Percentiles rank a stretch among this genome's conserved stretches.
phyloP scores from a whole-genome alignment of 78 protist genomes.

The Isochrysis galbana region DNA sequence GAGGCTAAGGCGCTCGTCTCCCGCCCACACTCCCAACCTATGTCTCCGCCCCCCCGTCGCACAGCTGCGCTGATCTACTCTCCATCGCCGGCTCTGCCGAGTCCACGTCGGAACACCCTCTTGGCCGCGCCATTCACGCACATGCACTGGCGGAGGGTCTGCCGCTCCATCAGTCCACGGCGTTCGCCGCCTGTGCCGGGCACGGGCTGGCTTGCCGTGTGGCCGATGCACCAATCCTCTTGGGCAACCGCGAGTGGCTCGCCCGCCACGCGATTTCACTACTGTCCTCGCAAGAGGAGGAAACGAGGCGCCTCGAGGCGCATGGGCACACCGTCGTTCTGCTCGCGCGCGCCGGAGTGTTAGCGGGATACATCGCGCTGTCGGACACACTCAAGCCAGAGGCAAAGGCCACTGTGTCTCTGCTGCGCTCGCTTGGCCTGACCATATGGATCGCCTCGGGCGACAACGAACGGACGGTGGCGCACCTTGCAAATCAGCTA shows the following conservation, averaged over 20 bases:
- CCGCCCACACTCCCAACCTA: too few relatives aligned
- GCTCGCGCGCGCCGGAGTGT: constrained; percentile 41
- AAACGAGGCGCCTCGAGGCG: not conserved
- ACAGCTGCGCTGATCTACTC: not conserved
- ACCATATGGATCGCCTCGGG: constrained; percentile 79
- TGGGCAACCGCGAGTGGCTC: constrained; percentile 45
- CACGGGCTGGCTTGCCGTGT: not conserved
- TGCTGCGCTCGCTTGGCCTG: constrained; percentile 42
- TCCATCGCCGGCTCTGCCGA: not conserved
- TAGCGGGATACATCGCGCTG: constrained; percentile 57
- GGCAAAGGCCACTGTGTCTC: constrained; percentile 51
- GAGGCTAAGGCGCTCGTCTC: too few relatives aligned
- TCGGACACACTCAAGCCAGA: constrained; percentile 60
- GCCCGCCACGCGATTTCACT: not conserved
- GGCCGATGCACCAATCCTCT: not conserved
- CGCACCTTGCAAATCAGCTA: constrained; percentile 45
- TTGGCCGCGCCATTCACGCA: constrained; percentile 72
- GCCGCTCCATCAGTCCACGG: not conserved
- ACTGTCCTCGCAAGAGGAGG: not conserved
- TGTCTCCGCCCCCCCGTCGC: too few relatives aligned
- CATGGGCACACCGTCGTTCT: constrained; percentile 16
- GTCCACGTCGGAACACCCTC: constrained; percentile 71
- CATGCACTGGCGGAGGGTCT: constrained; percentile 34
- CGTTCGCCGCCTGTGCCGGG: not conserved
- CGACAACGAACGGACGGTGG: constrained; percentile 72